Percentiles rank a stretch among this genome's conserved stretches.
These are phyloP conservation scores for Trebouxia sp. DNA, from an alignment of 139 green algal genomes.

Conservation along the genomic window DNA sequence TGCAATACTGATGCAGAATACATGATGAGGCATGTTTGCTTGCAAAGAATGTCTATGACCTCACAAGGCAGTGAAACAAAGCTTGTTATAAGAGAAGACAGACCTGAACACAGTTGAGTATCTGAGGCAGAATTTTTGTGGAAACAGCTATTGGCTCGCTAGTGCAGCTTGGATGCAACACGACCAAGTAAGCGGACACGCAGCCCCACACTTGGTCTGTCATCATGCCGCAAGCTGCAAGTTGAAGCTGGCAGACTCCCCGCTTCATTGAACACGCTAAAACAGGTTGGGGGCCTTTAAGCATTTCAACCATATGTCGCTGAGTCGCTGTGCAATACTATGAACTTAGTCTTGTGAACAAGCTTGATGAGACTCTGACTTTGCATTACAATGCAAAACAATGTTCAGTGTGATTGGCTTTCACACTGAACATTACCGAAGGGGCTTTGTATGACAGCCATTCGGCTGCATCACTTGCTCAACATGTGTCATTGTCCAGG, in stretches of 20 bases:
- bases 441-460: constrained; percentile 20
- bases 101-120: constrained; percentile 17
- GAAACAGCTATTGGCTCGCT: neutral
- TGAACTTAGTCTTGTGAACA: constrained; percentile 17
- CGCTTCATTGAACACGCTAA: neutral
- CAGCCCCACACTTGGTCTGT: constrained; percentile 13
- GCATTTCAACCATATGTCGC: constrained; percentile 6
- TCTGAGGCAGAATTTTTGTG: neutral
- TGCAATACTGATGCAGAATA: constrained; percentile 13
- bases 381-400: constrained; percentile 19
- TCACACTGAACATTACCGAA: neutral
- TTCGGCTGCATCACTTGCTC: constrained; percentile 14
- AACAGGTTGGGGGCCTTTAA: constrained; percentile 15
- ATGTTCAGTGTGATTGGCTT: constrained; percentile 12
- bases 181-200: constrained; percentile 8
- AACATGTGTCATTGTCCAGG: constrained; percentile 12
- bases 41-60: neutral
- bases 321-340: constrained; percentile 14
- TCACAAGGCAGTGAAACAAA: neutral
- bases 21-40: constrained; percentile 16
- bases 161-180: constrained; percentile 20
- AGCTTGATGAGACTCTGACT: constrained; percentile 15
- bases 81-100: constrained; percentile 15
- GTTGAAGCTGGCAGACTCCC: constrained; percentile 17
- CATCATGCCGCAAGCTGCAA: constrained; percentile 22